phyloP scores from a whole-genome alignment of 805 yeast genomes.

The Teunomyces stri region DNA sequence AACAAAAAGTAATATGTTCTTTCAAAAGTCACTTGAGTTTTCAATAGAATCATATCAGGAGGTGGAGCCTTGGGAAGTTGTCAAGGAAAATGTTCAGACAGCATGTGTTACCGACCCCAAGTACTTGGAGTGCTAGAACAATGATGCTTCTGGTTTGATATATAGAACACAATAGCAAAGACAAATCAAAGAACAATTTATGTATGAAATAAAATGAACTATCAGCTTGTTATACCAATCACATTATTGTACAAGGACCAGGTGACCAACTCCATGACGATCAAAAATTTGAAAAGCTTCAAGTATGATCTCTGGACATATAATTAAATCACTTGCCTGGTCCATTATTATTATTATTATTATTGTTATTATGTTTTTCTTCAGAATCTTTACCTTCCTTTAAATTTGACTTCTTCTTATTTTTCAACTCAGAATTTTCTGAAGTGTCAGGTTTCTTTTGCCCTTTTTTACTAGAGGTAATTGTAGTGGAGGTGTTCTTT shows the following conservation, averaged over 20 bases:
- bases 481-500: not conserved
- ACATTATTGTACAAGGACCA: too few relatives aligned
- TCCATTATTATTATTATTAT: too few relatives aligned
- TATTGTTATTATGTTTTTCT: not conserved
- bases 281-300: too few relatives aligned
- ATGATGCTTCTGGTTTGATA: not conserved
- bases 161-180: too few relatives aligned
- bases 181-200: too few relatives aligned
- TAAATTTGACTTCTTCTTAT: not conserved
- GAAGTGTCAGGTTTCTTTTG: constrained; percentile 2
- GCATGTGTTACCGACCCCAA: not conserved
- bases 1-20: not conserved
- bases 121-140: not conserved
- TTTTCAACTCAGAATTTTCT: not conserved
- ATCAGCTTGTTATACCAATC: too few relatives aligned
- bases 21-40: not conserved
- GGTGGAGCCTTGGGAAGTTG: not conserved
- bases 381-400: not conserved
- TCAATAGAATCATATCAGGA: not conserved
- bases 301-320: too few relatives aligned
- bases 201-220: too few relatives aligned
- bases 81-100: not conserved
- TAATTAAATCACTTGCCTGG: too few relatives aligned
- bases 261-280: too few relatives aligned
- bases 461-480: not conserved